phyloP scores from a whole-genome alignment of 441 rosid genomes.

The Jatropha multifida region DNA sequence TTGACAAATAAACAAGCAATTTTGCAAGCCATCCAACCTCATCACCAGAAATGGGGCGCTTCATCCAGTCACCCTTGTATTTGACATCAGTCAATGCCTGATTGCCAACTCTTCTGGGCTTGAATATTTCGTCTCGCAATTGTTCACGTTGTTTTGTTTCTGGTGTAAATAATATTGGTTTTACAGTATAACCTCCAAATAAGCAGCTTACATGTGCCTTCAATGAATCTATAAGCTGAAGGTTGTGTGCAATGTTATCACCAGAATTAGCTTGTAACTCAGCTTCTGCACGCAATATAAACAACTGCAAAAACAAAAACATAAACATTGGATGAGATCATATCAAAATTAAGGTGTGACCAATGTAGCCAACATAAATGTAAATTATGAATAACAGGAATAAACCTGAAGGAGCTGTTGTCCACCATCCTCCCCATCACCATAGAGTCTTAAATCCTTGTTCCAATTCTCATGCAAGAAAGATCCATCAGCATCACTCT shows the following conservation, averaged over 20 bases:
- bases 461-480: slow-evolving; percentile 91
- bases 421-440: slow-evolving; percentile 81
- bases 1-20: slow-evolving; percentile 56
- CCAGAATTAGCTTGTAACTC: slow-evolving; percentile 69
- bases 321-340: neutral
- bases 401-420: slow-evolving; percentile 82
- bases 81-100: slow-evolving; percentile 35
- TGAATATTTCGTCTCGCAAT: slow-evolving; percentile 63
- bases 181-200: slow-evolving; percentile 52
- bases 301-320: slow-evolving; percentile 58
- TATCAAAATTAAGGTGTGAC: neutral
- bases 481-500: slow-evolving; percentile 86
- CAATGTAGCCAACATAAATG: neutral
- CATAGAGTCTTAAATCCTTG: slow-evolving; percentile 71
- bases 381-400: slow-evolving; percentile 18
- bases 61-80: slow-evolving; percentile 90
- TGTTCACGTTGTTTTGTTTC: slow-evolving; percentile 41
- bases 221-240: slow-evolving; percentile 54
- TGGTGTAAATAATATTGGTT: slow-evolving; percentile 44
- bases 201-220: slow-evolving; percentile 52
- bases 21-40: slow-evolving; percentile 85
- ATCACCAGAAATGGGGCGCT: slow-evolving; percentile 71
- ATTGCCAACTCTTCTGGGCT: slow-evolving; percentile 65
- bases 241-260: slow-evolving; percentile 37
- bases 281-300: slow-evolving; percentile 76